Conservation (phyloP, 2,329 filamentous ascomycete species). For the Diaporthe helianthi region DNA sequence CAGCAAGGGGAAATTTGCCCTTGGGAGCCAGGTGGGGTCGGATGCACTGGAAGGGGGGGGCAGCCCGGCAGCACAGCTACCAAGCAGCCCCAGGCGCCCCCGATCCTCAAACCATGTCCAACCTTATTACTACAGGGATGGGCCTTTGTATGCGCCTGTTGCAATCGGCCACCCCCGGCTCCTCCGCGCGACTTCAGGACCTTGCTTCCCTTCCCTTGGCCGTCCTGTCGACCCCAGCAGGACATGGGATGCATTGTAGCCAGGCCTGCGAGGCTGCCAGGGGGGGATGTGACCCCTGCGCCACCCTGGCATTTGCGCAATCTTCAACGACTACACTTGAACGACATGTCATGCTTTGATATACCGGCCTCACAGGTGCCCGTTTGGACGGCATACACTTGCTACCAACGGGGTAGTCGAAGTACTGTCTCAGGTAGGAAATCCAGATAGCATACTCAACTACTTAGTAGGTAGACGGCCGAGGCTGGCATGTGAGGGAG, state of each 20-base stretch:
- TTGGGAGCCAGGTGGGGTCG: constrained; percentile 15
- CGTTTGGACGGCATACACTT: background rate
- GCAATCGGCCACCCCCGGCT: constrained; percentile 33
- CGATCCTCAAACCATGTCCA: constrained; percentile 29
- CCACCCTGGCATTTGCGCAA: constrained; percentile 22
- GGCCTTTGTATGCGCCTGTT: constrained; percentile 13
- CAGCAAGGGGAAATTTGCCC: constrained; percentile 34
- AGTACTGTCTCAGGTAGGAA: no score
- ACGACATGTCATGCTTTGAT: constrained; percentile 12
- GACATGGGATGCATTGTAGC: background rate
- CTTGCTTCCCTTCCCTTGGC: background rate
- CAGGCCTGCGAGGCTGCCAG: no score
- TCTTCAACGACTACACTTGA: constrained; percentile 25
- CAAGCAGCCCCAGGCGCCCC: constrained; percentile 22
- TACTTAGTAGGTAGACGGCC: background rate
- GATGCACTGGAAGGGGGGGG: constrained; percentile 30
- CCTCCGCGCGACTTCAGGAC: constrained; percentile 31
- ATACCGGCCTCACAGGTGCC: background rate
- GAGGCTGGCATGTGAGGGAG: background rate
- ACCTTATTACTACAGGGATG: constrained; percentile 33
- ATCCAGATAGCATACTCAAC: no score
- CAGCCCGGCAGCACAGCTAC: background rate
- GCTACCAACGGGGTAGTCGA: background rate
- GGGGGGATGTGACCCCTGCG: constrained; percentile 11
- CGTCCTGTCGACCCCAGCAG: constrained; percentile 7